phyloP scores from a whole-genome alignment of 2,329 filamentous ascomycete genomes.

The Berkeleyomyces basicola region DNA sequence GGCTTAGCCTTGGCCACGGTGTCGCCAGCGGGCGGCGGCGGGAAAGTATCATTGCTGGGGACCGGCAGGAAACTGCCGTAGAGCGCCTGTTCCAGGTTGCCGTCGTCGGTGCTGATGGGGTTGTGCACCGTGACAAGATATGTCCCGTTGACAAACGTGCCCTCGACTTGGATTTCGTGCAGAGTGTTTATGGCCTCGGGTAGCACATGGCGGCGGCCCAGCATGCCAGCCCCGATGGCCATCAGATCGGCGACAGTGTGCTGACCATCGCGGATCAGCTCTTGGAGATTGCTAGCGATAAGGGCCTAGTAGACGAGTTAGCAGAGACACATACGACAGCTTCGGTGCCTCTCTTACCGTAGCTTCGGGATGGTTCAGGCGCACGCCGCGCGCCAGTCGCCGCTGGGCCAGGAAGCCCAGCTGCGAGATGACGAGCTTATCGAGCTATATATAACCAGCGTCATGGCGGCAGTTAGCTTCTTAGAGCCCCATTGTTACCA shows the following conservation, averaged over 20 bases:
- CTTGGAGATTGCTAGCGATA: conserved; percentile 79
- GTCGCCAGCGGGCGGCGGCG: conserved; percentile 32
- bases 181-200: conserved; percentile 68
- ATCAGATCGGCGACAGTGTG: conserved; percentile 89
- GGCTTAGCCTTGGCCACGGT: conserved; percentile 47
- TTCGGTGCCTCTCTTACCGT: conserved; percentile 33
- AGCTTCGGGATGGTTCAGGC: conserved; percentile 80
- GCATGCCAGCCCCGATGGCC: conserved; percentile 77
- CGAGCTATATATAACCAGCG: conserved; percentile 41
- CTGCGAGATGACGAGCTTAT: conserved; percentile 90
- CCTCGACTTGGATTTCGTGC: conserved; percentile 78
- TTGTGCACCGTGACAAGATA: conserved; percentile 91
- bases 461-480: conserved; percentile 11
- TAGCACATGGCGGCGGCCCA: conserved; percentile 79
- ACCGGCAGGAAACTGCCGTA: conserved; percentile 85
- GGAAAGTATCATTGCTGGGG: conserved; percentile 51
- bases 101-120: conserved; percentile 72
- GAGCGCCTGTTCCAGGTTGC: conserved; percentile 68
- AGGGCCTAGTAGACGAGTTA: conserved; percentile 37
- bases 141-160: conserved; percentile 78
- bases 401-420: conserved; percentile 75
- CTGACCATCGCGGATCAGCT: conserved; percentile 92
- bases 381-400: conserved; percentile 71
- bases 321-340: background rate
- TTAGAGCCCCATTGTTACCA: background rate